These are phyloP conservation scores for Dacryopinax primogenitus DNA, from an alignment of 768 basidiomycete species.

Conservation along the genomic window DNA sequence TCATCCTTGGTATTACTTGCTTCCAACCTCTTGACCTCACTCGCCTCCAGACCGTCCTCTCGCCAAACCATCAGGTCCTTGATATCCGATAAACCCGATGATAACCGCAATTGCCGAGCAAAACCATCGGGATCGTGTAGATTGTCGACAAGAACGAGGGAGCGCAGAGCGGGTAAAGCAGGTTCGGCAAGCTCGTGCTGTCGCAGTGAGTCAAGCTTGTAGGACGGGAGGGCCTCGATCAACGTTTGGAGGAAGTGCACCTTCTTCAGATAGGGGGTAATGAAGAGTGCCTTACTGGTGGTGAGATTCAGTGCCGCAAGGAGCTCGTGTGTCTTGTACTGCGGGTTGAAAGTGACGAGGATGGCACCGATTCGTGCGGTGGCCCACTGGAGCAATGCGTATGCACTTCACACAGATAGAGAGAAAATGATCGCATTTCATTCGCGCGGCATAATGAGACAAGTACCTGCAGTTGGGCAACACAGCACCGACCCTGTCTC, in stretches of 20 bases:
- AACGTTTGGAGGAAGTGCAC: conserved; percentile 54
- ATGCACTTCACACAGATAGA: conserved; percentile 37
- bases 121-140: conserved; percentile 32
- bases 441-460: neutral
- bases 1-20: conserved; percentile 45
- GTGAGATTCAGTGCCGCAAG: conserved; percentile 51
- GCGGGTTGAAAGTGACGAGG: conserved; percentile 70
- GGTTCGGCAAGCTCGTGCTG: conserved; percentile 38
- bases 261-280: conserved; percentile 54
- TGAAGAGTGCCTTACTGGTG: conserved; percentile 54
- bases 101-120: conserved; percentile 32
- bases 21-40: conserved; percentile 34
- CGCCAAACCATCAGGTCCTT: conserved; percentile 59
- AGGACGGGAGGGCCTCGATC: conserved; percentile 42
- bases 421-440: neutral
- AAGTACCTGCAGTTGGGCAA: conserved; percentile 75
- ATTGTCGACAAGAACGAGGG: conserved; percentile 58
- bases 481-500: conserved; percentile 64
- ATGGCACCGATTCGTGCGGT: conserved; percentile 76
- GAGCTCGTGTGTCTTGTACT: conserved; percentile 58
- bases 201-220: conserved; percentile 39
- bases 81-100: conserved; percentile 49
- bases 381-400: conserved; percentile 75
- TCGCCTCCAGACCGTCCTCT: conserved; percentile 37
- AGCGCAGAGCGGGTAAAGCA: conserved; percentile 47